Evolutionary conservation across 345 rosid genomes (phyloP), one percentile per base, ranked within the genome.

Genomic region (Hypericum androsaemum): DNA sequence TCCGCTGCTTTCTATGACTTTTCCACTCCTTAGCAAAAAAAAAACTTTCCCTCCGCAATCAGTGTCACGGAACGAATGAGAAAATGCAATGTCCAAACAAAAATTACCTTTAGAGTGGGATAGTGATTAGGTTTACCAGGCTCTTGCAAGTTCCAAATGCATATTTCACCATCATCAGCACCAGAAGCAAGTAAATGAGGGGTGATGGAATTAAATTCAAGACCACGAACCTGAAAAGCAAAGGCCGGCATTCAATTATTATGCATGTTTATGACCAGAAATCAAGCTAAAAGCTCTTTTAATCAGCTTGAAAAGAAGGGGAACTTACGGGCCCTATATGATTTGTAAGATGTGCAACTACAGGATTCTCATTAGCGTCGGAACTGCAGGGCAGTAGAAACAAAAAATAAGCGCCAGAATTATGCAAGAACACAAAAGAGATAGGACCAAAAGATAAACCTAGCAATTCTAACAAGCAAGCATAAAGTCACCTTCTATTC

Each of bases 111-210:
- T 43, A 86, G 85, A 39, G 88, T 80, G 5, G 99, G 97, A 60
- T 74, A 86, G 74, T 76, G 92, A 57, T 87, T 65, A 63, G 96
- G 92, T 66, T 77, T 84, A n/a, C 77, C 54, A 41, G 99, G 99
- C 53, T 70, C 63, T 47, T 85, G 60, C 66, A 94, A 62, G 78
- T 94, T 95, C 99, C 99, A 94, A 41, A 94, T 83, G 77, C 85
- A 84, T 56, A 86, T 82, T 79, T 94, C 96, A 61, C 96, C 95
- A 65, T 86, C 99, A 61, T 88, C 97, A 44, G 97, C 96, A 40
- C 97, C 99, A 60, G 99, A 88, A 53, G 97, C 99, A 70, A 94
- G 86, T 57, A 82, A 73, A 60, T 88, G 82, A 28, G 99, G 83
- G 36, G 88, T 63, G 58, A 80, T 67, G 17, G 70, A 43, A 61